phyloP scores from a whole-genome alignment of 1,284 basidiomycete species.

The Tylopilus microsporus region DNA sequence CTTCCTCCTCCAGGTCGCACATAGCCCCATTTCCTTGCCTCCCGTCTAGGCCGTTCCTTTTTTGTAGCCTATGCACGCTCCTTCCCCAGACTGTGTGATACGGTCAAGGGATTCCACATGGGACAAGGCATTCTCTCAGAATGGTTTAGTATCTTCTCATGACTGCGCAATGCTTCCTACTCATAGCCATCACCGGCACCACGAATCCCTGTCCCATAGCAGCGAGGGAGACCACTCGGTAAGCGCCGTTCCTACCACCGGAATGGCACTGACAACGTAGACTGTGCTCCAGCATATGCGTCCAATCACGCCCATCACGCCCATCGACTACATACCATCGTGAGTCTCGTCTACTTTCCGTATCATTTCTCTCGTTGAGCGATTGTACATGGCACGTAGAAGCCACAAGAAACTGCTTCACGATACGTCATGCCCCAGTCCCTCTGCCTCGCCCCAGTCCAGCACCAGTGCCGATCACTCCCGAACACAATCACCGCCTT shows the following conservation, averaged over 20 bases:
- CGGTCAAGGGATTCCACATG: constrained; percentile 35
- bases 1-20: constrained; percentile 25
- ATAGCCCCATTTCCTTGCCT: constrained; percentile 22
- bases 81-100: constrained; percentile 25
- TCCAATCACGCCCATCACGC: constrained; percentile 36
- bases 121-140: constrained; percentile 35
- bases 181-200: constrained; percentile 28
- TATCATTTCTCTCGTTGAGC: constrained; percentile 15
- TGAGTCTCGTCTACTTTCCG: constrained; percentile 17
- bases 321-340: constrained; percentile 32
- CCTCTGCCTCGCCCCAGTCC: constrained; percentile 31
- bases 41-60: constrained; percentile 19
- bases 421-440: constrained; percentile 29
- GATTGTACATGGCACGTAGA: constrained; percentile 16
- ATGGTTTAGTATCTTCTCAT: constrained; percentile 38
- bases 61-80: constrained; percentile 30
- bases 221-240: constrained; percentile 29
- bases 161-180: constrained; percentile 31
- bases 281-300: constrained; percentile 20
- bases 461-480: constrained; percentile 33
- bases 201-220: constrained; percentile 21
- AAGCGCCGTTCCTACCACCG: constrained; percentile 1
- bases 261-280: constrained; percentile 14
- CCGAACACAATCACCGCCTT: constrained; percentile 32
- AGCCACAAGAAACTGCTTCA: constrained; percentile 32